These are phyloP conservation scores for Talaromyces rugulosus DNA, from an alignment of 2,329 filamentous ascomycete species.

Conservation along the genomic window DNA sequence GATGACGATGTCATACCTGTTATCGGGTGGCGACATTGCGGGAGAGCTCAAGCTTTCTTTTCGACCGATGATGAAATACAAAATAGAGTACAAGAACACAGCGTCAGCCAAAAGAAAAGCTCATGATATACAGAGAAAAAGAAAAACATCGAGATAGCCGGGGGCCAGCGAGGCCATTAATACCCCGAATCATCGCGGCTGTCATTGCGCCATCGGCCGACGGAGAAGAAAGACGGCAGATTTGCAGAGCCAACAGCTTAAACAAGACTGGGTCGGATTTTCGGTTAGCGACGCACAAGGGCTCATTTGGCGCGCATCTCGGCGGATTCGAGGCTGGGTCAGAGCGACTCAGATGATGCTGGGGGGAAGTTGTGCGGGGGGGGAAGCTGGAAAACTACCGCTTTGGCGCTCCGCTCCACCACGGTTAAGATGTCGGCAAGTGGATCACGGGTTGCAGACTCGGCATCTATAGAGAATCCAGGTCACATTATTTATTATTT, in stretches of 20 bases:
- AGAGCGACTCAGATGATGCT: no score
- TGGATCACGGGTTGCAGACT: not conserved
- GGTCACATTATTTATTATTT: no score
- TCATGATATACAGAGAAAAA: not conserved
- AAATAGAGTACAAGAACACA: not conserved
- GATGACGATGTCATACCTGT: slow-evolving; percentile 66
- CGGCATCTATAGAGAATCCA: not conserved
- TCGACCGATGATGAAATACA: not conserved
- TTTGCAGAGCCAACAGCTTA: not conserved
- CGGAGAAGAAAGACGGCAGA: not conserved
- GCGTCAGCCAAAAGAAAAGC: not conserved
- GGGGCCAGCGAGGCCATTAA: not conserved
- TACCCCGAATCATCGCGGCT: not conserved
- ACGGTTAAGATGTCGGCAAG: slow-evolving; percentile 14
- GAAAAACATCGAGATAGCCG: not conserved
- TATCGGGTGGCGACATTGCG: slow-evolving; percentile 9
- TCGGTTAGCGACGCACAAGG: not conserved
- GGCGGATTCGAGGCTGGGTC: no score
- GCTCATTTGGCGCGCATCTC: no score
- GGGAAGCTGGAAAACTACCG: not conserved
- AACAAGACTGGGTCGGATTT: not conserved
- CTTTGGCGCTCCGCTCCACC: slow-evolving; percentile 2
- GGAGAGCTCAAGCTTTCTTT: not conserved
- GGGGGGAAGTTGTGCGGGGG: not conserved
- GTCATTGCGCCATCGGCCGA: not conserved